Conservation (phyloP, 2,329 filamentous ascomycete genomes). For the Penicillium sp. region DNA sequence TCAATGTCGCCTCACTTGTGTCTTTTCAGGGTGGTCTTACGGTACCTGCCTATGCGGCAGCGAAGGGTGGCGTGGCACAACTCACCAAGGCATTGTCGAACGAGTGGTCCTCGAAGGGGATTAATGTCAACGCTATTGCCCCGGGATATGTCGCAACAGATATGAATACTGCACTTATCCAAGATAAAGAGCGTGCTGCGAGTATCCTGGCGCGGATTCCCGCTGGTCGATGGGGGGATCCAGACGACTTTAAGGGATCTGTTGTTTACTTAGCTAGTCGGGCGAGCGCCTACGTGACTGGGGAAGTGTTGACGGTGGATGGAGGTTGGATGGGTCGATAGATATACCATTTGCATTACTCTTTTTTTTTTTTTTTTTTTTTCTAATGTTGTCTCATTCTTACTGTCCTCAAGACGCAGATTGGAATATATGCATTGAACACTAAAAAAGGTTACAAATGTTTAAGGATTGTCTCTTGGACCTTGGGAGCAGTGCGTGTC, state of each 20-base stretch:
- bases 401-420: no score
- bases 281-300: slow-evolving; percentile 76
- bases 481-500: not conserved
- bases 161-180: slow-evolving; percentile 82
- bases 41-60: slow-evolving; percentile 82
- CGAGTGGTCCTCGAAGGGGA: slow-evolving; percentile 77
- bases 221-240: slow-evolving; percentile 75
- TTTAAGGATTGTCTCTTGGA: no score
- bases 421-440: no score
- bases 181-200: slow-evolving; percentile 65
- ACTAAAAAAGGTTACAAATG: no score
- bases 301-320: slow-evolving; percentile 79
- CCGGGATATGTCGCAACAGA: slow-evolving; percentile 92
- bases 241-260: slow-evolving; percentile 84
- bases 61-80: slow-evolving; percentile 82
- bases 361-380: no score
- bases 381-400: no score
- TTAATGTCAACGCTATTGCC: slow-evolving; percentile 85
- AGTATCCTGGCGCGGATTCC: slow-evolving; percentile 80
- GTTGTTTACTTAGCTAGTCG: slow-evolving; percentile 73
- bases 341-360: not conserved
- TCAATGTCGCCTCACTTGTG: slow-evolving; percentile 80
- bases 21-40: slow-evolving; percentile 84
- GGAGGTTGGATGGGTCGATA: slow-evolving; percentile 90
- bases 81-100: slow-evolving; percentile 83